Evolutionary conservation across 768 basidiomycete genomes (phyloP).

Genomic region (Neoboletus subvelutipes): DNA sequence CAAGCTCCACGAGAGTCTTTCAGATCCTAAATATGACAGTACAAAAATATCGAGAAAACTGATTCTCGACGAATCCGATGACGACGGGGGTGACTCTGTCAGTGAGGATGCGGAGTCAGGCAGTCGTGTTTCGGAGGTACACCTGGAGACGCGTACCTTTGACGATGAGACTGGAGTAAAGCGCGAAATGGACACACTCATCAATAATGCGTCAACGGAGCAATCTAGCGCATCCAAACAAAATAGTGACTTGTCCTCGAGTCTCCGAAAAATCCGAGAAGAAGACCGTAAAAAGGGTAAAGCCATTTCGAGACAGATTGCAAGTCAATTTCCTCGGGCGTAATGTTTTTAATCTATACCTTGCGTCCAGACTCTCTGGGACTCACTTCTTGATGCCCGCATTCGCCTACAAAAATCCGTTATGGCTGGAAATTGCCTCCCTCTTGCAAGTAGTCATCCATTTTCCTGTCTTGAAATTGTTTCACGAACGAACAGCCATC

Average conservation of each 20-base stretch:
- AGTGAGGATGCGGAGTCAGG: constrained; percentile 18
- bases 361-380: constrained; percentile 69
- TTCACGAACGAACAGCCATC: constrained; percentile 33
- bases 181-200: constrained; percentile 8
- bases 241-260: constrained; percentile 47
- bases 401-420: constrained; percentile 88
- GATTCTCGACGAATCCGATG: constrained; percentile 41
- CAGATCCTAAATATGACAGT: constrained; percentile 80
- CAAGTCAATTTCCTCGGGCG: constrained; percentile 37
- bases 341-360: constrained; percentile 4
- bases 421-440: constrained; percentile 61
- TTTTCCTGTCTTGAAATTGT: constrained; percentile 1
- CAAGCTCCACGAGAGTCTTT: constrained; percentile 59
- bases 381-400: constrained; percentile 83
- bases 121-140: constrained; percentile 21
- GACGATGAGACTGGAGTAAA: constrained; percentile 15
- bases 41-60: constrained; percentile 60
- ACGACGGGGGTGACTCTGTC: constrained; percentile 8
- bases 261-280: constrained; percentile 58
- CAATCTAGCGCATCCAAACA: neutral
- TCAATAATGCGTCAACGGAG: constrained; percentile 19
- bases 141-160: constrained; percentile 1
- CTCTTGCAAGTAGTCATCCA: constrained; percentile 45
- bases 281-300: constrained; percentile 79
- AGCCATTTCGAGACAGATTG: constrained; percentile 82